Evolutionary conservation across 768 basidiomycete genomes (phyloP).

Genomic region (Termitomyces titanicus): DNA sequence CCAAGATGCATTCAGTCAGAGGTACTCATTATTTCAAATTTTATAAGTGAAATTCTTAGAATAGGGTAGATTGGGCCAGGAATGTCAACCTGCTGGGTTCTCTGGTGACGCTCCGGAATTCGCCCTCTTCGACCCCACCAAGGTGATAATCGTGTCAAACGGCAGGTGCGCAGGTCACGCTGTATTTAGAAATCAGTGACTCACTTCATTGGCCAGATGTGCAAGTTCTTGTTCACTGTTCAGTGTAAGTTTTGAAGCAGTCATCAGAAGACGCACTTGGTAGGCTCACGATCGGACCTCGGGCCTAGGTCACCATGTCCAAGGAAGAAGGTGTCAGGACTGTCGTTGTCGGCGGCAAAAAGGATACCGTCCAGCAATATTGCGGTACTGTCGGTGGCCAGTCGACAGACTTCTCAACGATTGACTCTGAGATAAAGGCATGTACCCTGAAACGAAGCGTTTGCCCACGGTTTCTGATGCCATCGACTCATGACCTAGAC

Average conservation of each 20-base stretch:
- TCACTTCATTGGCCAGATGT: constrained; percentile 27
- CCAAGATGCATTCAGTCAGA: constrained; percentile 48
- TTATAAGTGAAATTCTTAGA: neutral
- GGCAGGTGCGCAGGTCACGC: constrained; percentile 32
- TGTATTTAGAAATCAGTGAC: neutral
- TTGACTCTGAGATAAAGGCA: constrained; percentile 58
- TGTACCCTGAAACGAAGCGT: neutral
- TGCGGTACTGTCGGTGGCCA: constrained; percentile 65
- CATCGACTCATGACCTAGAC: constrained; percentile 28
- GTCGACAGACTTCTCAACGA: constrained; percentile 52
- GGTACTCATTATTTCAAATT: constrained; percentile 21
- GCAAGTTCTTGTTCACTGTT: constrained; percentile 47
- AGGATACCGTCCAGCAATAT: constrained; percentile 47
- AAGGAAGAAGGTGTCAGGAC: constrained; percentile 55
- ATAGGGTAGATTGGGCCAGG: constrained; percentile 36
- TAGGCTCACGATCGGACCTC: neutral
- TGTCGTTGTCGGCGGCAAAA: constrained; percentile 54
- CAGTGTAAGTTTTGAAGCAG: constrained; percentile 27
- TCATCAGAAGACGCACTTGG: neutral
- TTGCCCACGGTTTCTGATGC: constrained; percentile 1
- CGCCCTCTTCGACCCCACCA: constrained; percentile 44
- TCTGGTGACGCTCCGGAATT: constrained; percentile 31
- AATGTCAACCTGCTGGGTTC: constrained; percentile 34
- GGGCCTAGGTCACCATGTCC: constrained; percentile 50
- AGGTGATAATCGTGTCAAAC: constrained; percentile 54